Percentiles rank a stretch among this genome's conserved stretches.
These are phyloP conservation scores for Fusarium nygamai DNA, from an alignment of 2,329 filamentous ascomycete genomes.

Conservation along the genomic window DNA sequence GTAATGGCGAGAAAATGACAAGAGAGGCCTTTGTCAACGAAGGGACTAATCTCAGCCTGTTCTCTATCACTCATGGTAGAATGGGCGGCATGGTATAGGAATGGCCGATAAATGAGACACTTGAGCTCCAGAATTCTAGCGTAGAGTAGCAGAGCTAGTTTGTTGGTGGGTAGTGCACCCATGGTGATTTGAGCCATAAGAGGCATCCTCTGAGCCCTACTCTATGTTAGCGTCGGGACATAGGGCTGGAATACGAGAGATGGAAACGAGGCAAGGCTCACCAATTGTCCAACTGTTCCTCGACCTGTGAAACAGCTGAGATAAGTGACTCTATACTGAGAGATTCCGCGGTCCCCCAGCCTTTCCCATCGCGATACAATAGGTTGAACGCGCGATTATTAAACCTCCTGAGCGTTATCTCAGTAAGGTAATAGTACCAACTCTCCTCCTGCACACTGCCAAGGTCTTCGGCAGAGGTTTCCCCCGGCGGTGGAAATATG, in stretches of 20 bases:
- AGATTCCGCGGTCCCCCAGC: neutral
- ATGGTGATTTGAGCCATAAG: neutral
- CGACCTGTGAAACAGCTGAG: neutral
- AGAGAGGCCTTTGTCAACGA: neutral
- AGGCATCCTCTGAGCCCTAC: neutral
- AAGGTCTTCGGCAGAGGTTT: neutral
- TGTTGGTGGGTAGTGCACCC: neutral
- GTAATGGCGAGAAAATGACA: neutral
- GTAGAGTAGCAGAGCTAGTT: neutral
- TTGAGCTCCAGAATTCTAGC: neutral
- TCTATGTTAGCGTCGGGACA: neutral
- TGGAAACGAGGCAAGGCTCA: neutral
- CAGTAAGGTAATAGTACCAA: neutral
- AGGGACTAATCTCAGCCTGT: neutral
- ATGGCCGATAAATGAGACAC: neutral
- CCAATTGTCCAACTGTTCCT: neutral
- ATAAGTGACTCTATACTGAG: neutral
- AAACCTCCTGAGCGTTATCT: neutral
- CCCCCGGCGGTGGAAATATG: neutral
- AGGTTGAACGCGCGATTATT: neutral
- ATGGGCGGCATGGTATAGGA: neutral
- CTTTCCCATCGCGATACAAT: neutral
- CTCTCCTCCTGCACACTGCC: neutral
- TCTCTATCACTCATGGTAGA: neutral
- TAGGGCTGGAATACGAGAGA: rapidly evolving